Base-by-base conservation (phyloP, 768 basidiomycete species). In the Mrakia hoshinonis region DNA sequence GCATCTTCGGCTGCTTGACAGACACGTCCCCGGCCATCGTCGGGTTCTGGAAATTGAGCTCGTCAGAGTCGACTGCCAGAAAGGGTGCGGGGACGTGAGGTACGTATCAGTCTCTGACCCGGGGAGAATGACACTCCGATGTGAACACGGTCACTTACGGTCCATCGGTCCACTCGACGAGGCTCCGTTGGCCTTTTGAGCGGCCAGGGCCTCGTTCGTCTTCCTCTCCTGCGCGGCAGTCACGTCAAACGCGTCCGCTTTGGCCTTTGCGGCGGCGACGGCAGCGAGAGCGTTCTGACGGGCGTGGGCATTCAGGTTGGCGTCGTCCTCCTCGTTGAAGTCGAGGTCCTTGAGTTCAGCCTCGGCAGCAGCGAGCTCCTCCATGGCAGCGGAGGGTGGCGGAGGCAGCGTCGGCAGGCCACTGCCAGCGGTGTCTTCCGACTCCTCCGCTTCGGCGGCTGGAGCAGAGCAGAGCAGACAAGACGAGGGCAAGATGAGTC, bases 31-130 rank as follows among this genome's bases (percentile, higher is more conserved):
- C 92, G 58, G 85, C 89, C 74, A 94, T 80, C 20, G 91, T 91
- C 10, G 96, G 96, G 77, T 99, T 98, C 81, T 97, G 94, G 87
- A 99, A 98, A 81, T 99, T 97, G 48, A 99, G 86, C 77, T 98
- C 95, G 77, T 96, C 93, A 31, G 91, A 91, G 79, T 95, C 93
- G 75, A 95, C 92, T 93, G 73, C 7, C n/a, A n/a, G n/a, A 69
- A 4, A 29, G 38, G 13, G 51, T 58, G 63, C 49, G n/a, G 9
- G 46, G 38, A 39, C 2, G 20, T 69, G 31, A 12, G n/a, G 24
- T 12, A 60, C 6, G 34, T 29, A 20, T 67, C 69, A 65, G 63
- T 54, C 22, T 2, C 15, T 12, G 15, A 1, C n/a, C 11, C 6
- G 18, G 29, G n/a, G n/a, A n/a, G n/a, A n/a, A n/a, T n/a, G n/a